Evolutionary conservation across 768 basidiomycete genomes (phyloP).

Genomic region (Phallus indusiatus): DNA sequence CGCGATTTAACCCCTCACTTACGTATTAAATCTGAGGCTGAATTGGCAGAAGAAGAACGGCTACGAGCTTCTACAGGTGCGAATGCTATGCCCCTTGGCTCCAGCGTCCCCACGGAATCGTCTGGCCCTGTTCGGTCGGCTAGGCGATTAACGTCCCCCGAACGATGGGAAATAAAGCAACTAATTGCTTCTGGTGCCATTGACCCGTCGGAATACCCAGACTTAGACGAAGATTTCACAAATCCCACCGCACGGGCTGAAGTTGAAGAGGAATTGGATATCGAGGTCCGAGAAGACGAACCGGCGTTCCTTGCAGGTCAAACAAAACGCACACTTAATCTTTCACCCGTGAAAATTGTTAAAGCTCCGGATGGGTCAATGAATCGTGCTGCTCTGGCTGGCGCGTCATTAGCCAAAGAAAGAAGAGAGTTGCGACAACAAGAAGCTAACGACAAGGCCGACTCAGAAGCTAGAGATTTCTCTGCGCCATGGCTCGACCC

Average conservation of each 20-base stretch:
- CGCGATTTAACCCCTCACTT: constrained; percentile 92
- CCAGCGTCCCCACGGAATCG: constrained; percentile 16
- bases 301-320: constrained; percentile 94
- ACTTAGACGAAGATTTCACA: constrained; percentile 77
- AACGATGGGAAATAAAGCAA: constrained; percentile 99
- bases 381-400: constrained; percentile 90
- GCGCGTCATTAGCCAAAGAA: constrained; percentile 90
- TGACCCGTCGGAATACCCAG: constrained; percentile 88
- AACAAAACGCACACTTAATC: constrained; percentile 88
- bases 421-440: constrained; percentile 89
- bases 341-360: constrained; percentile 96
- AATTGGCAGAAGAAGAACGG: constrained; percentile 73
- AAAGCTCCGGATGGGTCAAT: constrained; percentile 97
- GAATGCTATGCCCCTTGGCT: constrained; percentile 73
- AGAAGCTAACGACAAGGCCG: constrained; percentile 88
- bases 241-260: constrained; percentile 73
- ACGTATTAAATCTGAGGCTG: constrained; percentile 88
- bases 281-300: constrained; percentile 95
- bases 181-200: constrained; percentile 92
- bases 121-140: constrained; percentile 59
- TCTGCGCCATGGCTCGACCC: constrained; percentile 97
- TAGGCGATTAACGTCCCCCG: constrained; percentile 88
- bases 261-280: constrained; percentile 93
- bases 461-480: constrained; percentile 91
- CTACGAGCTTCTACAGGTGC: constrained; percentile 64